Base-by-base conservation (phyloP, 2,329 filamentous ascomycete species). In the Elsinoe necatrix region DNA sequence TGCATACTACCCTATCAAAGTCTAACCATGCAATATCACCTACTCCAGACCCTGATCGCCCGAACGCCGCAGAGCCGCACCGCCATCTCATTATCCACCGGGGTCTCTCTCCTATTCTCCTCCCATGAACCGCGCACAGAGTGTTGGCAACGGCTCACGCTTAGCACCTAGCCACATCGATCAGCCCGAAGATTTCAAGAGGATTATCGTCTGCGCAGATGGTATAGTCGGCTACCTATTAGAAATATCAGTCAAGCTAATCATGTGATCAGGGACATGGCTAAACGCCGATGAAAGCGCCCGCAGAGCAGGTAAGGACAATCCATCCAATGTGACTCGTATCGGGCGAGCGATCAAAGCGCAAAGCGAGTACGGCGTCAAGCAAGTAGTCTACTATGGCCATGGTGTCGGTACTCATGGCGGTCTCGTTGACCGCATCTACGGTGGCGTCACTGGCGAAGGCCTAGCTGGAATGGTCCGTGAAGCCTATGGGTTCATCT, bases 341-440 rank as follows among this genome's bases (percentile, higher is more conserved):
- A 70, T 79, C 18, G 71, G 72, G 7, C 68, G 76, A 59, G 76
- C 77, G 14, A 76, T 79, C 61, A 75, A 74, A 56, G 68, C 73
- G 8, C 67, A 74, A 54, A 75, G 71, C 61, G 67, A 69, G 25
- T 75, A 77, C 63, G 74, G 74, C 5, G 71, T 77, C 12, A 73
- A 73, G 8, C 77, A 79, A 60, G 71, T 79, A 25, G 73, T 76
- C 3, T 77, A 76, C 61, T 79, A 79, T 61, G 75, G 77, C 48
- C 72, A 69, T 52, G 77, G 77, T 7, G 68, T 79, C 3, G 77
- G 75, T 3, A 71, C 70, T 2, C 67, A 69, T 31, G 75, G 75
- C 9, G 71, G 72, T 3, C 63, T 72, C 3, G 59, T 76, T 23
- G 72, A 73, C 57, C 71, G 71, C 50, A 54, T 77, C 35, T 58